Evolutionary conservation across 306 rosid genomes (phyloP).

Genomic region (Arachis stenosperma): DNA sequence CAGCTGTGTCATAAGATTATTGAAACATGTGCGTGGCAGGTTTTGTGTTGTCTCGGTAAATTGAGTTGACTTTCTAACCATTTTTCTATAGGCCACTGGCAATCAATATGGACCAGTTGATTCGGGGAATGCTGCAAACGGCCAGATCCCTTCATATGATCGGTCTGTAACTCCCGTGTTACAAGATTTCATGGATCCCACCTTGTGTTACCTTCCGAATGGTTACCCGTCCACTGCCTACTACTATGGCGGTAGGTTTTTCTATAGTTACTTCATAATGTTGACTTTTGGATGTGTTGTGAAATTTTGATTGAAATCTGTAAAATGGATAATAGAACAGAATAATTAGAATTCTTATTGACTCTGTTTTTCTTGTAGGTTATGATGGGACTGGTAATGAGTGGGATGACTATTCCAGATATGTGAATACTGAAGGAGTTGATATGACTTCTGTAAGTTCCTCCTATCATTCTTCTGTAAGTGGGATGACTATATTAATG

Average conservation of each 20-base stretch:
- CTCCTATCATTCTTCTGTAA: not conserved
- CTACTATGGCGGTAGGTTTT: constrained; percentile 73
- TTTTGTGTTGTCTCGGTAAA: not conserved
- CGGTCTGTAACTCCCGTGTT: constrained; percentile 79
- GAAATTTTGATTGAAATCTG: not conserved
- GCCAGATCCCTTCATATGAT: constrained; percentile 70
- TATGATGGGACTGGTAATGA: constrained; percentile 71
- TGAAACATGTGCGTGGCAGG: not conserved
- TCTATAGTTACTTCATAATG: not conserved
- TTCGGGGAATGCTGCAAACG: constrained; percentile 65
- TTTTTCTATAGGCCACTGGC: constrained; percentile 55
- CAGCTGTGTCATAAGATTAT: not conserved
- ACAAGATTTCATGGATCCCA: constrained; percentile 74
- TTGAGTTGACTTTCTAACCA: not conserved
- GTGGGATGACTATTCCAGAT: constrained; percentile 88
- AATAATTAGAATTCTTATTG: not conserved
- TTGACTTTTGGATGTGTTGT: not conserved
- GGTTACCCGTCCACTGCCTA: constrained; percentile 74
- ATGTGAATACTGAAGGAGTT: constrained; percentile 76
- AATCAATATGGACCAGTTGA: constrained; percentile 81
- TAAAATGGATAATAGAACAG: not conserved
- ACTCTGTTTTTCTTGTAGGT: constrained; percentile 45
- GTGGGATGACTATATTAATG: too few species aligned
- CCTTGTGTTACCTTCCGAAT: constrained; percentile 76
- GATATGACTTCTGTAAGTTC: constrained; percentile 78